Evolutionary conservation across 345 rosid species (phyloP), one percentile per base, ranked within the genome.

Genomic region (Combretum micranthum): DNA sequence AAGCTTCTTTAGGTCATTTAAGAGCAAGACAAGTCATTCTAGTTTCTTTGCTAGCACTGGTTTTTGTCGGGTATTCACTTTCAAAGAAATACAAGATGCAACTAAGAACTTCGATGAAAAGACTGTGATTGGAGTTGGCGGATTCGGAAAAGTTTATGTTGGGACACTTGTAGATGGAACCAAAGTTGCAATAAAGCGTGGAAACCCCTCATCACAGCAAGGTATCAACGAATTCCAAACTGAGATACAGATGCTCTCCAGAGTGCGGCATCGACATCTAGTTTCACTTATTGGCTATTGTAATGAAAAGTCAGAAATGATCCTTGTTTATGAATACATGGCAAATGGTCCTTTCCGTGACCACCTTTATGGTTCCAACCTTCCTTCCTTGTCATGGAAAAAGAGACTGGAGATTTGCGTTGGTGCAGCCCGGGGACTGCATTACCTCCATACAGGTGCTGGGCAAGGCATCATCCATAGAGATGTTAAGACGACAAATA

Each of bases 261-360:
- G 80, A 64, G 86, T 87, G 20, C 72, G 96, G 62, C 97, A 85
- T 47, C 81, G 94, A 15, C 97, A 90, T 47, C 82, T 90, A 0
- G 96, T 87, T 9, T 81, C 96, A 3, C 81, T 87, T 1, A 82
- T 90, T 9, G 94, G 94, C 25, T 87, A 87, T 68, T 87, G 89
- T 16, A 88, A 90, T 12, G 89, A 90, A 47, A 65, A 78, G 44
- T 53, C 79, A 10, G 95, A 90, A 72, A 90, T 90, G 97, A 87
- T 87, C 52, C 87, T 90, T n/a, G 95, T 84, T 4, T 90, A 90
- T 14, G 90, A 85, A 73, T 84, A 72, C 75, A 87, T 90, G 97
- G 76, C 83, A 19, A 85, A 90, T 23, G 95, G 97, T 13, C 94
- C 96, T 0, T 61, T 85, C 13, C 90, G 91, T 0, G 96, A 90